Evolutionary conservation across 1,139 yeast species (phyloP), one percentile per base, ranked within the genome.

Genomic region (Yamadazyma oceani): DNA sequence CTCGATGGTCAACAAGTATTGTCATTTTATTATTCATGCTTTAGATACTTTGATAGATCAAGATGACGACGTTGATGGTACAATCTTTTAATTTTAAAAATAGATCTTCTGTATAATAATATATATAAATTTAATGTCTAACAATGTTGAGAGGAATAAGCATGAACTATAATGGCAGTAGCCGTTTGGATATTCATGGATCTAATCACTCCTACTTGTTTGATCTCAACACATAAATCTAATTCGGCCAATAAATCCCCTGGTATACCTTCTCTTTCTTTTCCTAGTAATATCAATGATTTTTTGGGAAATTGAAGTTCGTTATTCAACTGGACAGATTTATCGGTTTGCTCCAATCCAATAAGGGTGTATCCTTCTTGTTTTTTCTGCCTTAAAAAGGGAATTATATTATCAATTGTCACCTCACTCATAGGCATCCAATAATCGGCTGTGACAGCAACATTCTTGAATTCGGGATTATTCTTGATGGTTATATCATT

Each of bases 181-280:
- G 97, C 97, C 0, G 97, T 90, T 63, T 90, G 97, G 45, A 90
- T 89, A 55, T 90, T 90, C 97, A 90, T 89, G 2, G 96, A 87
- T 49, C 97, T 73, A 32, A 90, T 80, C 15, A 89, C 90, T 10
- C 97, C 97, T 25, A 82, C 85, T 56, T 90, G 97, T 54, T 88
- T 86, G 52, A 90, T 90, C 54, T 89, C 96, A 21, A 90, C 81
- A 58, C 97, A 89, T 51, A 82, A 68, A 56, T 90, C 97, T 26
- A 90, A 66, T 54, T 86, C 95, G 0, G 88, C 85, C 35, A 90
- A 65, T 28, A 89, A 64, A 32, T 84, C 84, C 3, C 96, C 96
- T 0, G 96, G 96, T 40, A 90, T 82, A 42, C 97, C 97, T 56
- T 87, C 95, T 44, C 85, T 80, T 56, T 90, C 97, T 49, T 78